phyloP scores from a whole-genome alignment of 2,329 filamentous ascomycete species.

The Acephala macrosclerotiorum region DNA sequence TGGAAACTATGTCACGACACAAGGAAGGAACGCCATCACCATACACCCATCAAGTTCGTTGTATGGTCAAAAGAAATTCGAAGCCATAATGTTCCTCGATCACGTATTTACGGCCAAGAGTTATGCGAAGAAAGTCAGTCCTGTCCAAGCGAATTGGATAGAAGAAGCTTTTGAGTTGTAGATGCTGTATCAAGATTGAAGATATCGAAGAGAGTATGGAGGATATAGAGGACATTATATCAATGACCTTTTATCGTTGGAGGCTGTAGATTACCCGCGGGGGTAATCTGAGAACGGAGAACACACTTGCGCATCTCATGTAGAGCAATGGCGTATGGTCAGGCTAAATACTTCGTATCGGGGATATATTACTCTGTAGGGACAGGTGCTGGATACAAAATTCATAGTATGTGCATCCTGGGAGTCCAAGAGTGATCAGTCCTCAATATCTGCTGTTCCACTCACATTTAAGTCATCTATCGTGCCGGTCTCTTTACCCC shows the following conservation, averaged over 20 bases:
- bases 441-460: constrained; percentile 32
- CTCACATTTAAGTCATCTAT: constrained; percentile 35
- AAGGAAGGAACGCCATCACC: constrained; percentile 66
- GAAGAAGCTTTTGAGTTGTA: constrained; percentile 33
- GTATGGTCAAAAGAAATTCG: constrained; percentile 68
- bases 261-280: no score
- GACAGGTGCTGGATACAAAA: background rate
- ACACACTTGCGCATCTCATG: background rate
- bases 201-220: background rate
- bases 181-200: constrained; percentile 11
- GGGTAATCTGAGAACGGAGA: no score
- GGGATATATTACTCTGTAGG: background rate
- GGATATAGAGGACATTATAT: background rate
- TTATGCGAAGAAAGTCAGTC: constrained; percentile 71
- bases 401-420: background rate
- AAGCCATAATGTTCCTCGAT: constrained; percentile 74
- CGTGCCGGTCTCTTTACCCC: constrained; percentile 21
- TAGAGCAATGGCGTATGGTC: background rate
- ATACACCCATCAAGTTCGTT: constrained; percentile 70
- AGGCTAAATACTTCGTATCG: background rate
- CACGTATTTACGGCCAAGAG: constrained; percentile 72
- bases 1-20: constrained; percentile 64
- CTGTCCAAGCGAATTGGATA: constrained; percentile 67
- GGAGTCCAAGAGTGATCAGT: constrained; percentile 1
- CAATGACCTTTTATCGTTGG: no score